phyloP scores from a whole-genome alignment of 2,329 filamentous ascomycete genomes.

The Hypoxylon sp. region DNA sequence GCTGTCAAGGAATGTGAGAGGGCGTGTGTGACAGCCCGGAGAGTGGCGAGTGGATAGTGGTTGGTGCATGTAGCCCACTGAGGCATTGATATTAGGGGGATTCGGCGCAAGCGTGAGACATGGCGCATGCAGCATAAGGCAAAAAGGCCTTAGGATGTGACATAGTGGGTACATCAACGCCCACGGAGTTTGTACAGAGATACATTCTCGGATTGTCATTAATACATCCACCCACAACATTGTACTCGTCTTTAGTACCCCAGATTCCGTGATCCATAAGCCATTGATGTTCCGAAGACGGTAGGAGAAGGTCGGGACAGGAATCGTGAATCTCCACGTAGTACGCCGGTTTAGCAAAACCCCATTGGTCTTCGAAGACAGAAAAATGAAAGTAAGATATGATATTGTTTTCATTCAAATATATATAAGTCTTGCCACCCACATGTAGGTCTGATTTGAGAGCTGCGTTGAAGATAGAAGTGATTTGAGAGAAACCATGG shows the following conservation, averaged over 20 bases:
- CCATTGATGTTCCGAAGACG: background rate
- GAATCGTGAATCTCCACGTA: constrained; percentile 1
- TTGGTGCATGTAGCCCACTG: no score
- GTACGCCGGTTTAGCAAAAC: constrained; percentile 1
- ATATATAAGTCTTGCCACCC: background rate
- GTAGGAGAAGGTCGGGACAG: background rate
- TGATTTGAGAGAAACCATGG: background rate
- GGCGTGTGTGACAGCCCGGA: background rate
- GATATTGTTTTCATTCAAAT: background rate
- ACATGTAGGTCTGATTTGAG: background rate
- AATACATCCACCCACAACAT: no score
- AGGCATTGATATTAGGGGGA: no score
- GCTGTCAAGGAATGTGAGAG: background rate
- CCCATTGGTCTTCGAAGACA: background rate
- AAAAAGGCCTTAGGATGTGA: no score
- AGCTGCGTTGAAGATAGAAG: background rate
- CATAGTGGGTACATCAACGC: no score
- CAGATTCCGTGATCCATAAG: no score
- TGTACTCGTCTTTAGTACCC: no score
- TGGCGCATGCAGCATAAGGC: no score
- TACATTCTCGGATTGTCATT: no score
- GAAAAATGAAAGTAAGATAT: constrained; percentile 8
- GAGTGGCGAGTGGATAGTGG: background rate
- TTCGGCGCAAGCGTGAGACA: no score
- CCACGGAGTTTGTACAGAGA: no score